These are phyloP conservation scores for Triangularia verruculosa DNA, from an alignment of 2,329 filamentous ascomycete genomes.

Conservation along the genomic window DNA sequence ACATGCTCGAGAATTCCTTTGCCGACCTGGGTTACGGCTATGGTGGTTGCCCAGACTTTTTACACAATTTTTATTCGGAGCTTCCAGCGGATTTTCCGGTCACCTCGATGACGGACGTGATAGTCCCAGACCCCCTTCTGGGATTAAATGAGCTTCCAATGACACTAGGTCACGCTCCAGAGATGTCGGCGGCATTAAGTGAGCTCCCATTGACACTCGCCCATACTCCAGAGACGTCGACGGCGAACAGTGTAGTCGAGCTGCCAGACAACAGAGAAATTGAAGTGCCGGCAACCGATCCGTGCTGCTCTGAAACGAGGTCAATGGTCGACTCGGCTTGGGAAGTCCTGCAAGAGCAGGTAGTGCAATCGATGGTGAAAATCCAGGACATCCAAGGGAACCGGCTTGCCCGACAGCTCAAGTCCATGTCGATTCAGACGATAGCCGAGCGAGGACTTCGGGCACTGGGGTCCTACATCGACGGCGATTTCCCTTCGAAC, in stretches of 20 bases:
- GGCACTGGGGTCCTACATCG: constrained; percentile 40
- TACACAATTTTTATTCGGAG: constrained; percentile 38
- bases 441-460: constrained; percentile 44
- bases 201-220: too few relatives aligned
- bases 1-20: constrained; percentile 32
- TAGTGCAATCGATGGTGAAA: constrained; percentile 44
- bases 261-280: constrained; percentile 22
- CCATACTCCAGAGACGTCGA: not conserved
- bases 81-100: constrained; percentile 38
- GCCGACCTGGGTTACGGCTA: constrained; percentile 25
- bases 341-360: constrained; percentile 46
- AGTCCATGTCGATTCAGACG: constrained; percentile 36
- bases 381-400: constrained; percentile 41
- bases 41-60: constrained; percentile 30
- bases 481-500: constrained; percentile 37
- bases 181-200: too few relatives aligned
- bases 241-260: constrained; percentile 4
- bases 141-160: not conserved
- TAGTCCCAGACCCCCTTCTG: not conserved
- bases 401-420: constrained; percentile 41
- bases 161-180: not conserved
- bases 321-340: constrained; percentile 44
- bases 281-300: constrained; percentile 21
- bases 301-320: constrained; percentile 34
- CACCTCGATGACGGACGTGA: not conserved